Evolutionary conservation across 352 stramenopile species (phyloP), one percentile per base, ranked within the genome.

Genomic region (Globisporangium megalacanthum): DNA sequence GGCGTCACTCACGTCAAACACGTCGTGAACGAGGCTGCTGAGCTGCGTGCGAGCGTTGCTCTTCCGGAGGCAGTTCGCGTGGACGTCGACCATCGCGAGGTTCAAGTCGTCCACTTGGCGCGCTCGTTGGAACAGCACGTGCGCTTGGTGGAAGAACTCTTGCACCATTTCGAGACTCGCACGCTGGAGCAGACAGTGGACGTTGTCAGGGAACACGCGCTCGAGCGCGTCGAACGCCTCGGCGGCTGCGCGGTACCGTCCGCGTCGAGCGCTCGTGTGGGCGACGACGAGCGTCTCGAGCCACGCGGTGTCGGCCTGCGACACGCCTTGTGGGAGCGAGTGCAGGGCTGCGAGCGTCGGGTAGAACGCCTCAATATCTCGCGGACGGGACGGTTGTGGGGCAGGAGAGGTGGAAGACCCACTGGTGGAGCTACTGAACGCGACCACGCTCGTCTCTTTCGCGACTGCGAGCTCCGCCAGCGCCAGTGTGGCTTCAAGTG

Each of bases 401-500:
- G 25, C 25, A 29, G 25, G 1, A 29, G 25, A 29, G 25, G 25
- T 29, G 25, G 25, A 29, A 29, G 25, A 29, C 25, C 25, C 11
- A n/a, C n/a, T 51, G 46, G 11, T 31, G 19, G 4, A 17, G 20
- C 17, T 25, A 4, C 42, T n/a, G n/a, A 47, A 47, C 42, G 42
- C 42, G 6, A 15, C 42, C 42, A 47, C 10, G 17, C 42, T 63
- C 6, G 64, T 60, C 60, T 83, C 73, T 49, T 78, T 83, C 25
- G 69, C 65, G 19, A 65, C 64, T 8, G 72, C 60, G n/a, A 92
- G 62, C 33, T 89, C 68, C 0, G 81, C 72, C 3, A 92, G 70
- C 11, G 76, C 78, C 53, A 94, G 42, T n/a, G 77, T 70, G n/a
- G 84, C 84, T 65, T 94, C 84, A 19, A 94, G 54, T 19, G 84